Evolutionary conservation across 2,329 filamentous ascomycete species (phyloP), one percentile per base, ranked within the genome.

Genomic region (Cylindrodendrum hubeiense): DNA sequence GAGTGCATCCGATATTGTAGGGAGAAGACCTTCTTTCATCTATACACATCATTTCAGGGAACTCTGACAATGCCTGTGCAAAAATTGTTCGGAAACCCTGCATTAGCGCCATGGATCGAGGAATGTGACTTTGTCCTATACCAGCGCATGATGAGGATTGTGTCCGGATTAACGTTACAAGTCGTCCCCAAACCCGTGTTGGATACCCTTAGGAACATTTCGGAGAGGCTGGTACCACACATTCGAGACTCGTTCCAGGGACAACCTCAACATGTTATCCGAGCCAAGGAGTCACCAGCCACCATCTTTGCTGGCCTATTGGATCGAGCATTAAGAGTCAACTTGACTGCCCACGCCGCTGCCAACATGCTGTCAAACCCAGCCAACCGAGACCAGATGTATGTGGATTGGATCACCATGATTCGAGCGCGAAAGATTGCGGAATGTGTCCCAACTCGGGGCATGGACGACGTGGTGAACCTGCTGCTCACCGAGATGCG

Each of bases 1-100:
- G 96, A 99, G 79, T 95, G 94, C 73, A 94, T 99, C 67, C 92
- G 96, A 30, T 98, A 93, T 79, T 98, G 95, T 85, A 97, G 96
- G 76, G 94, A 98, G 79, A 97, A 97, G 81, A 95, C 94, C 7
- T 97, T 99, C 78, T 97, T 97, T 78, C 93, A 97, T 70, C 88
- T 98, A 17, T 97, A 97, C 78, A 95, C 93, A 6, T 96, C 95
- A 1, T 98, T 99, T 78, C 94, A 97, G 75, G 96, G 96, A 60
- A 98, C 95, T 2, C 87, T 99, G 74, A 99, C 96, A 1, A 97
- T 98, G 79, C 96, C 96, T 6, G 95, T 98, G 3, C 94, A 98
- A 79, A 98, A 97, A 79, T 83, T 99, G 3, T 92, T 99, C 74
- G 90, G 90, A 15, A 90, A 97, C 74, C 90, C 92, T 3, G 90